Percentiles rank a stretch among this genome's conserved stretches.
phyloP scores from a whole-genome alignment of 192 early-diverging fungal species.

The Lunasporangiospora selenospora region DNA sequence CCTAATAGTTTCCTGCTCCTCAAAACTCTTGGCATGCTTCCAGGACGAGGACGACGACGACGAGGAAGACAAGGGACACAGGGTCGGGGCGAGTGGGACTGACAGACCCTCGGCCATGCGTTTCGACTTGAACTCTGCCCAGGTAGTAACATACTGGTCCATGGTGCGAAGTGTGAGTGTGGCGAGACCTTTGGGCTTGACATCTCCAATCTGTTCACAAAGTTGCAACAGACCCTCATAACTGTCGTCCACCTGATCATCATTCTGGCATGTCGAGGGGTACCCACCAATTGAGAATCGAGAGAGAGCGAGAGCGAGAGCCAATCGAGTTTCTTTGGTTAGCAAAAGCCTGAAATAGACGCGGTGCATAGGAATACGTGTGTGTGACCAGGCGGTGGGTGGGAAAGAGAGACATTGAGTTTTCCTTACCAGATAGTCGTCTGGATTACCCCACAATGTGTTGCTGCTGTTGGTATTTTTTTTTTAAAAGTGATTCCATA shows the following conservation, averaged over 20 bases:
- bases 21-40: too few species aligned
- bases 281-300: too few species aligned
- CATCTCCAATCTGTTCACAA: slow-evolving; percentile 41
- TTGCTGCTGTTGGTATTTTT: too few species aligned
- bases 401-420: too few species aligned
- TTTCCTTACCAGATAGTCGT: slow-evolving; percentile 23
- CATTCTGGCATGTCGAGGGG: slow-evolving; percentile 25
- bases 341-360: background rate
- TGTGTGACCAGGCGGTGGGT: background rate
- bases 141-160: slow-evolving; percentile 10
- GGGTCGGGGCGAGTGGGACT: too few species aligned
- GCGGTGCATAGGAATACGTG: background rate
- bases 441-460: slow-evolving; percentile 19
- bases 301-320: too few species aligned
- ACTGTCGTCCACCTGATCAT: slow-evolving; percentile 43
- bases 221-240: slow-evolving; percentile 38
- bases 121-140: too few species aligned
- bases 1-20: background rate
- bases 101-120: too few species aligned
- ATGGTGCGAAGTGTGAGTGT: background rate
- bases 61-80: too few species aligned
- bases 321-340: too few species aligned
- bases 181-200: slow-evolving; percentile 39
- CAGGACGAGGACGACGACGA: too few species aligned
- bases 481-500: too few species aligned